phyloP scores from a whole-genome alignment of 352 stramenopile genomes.

The Phytopythium mirpurense region DNA sequence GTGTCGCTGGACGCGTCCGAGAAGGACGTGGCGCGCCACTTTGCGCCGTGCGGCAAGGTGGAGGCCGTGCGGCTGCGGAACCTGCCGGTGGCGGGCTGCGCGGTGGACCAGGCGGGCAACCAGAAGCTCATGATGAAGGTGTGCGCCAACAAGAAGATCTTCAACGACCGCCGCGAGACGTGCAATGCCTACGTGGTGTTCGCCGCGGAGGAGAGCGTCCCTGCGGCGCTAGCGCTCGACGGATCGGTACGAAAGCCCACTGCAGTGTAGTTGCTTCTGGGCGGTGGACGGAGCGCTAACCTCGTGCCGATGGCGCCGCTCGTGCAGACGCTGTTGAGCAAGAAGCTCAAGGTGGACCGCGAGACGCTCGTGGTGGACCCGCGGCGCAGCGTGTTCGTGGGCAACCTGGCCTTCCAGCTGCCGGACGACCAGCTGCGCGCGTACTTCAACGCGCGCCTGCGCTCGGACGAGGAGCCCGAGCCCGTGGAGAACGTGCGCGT shows the following conservation, averaged over 20 bases:
- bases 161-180: conserved; percentile 79
- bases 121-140: conserved; percentile 92
- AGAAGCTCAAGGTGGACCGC: conserved; percentile 63
- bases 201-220: conserved; percentile 41
- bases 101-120: conserved; percentile 83
- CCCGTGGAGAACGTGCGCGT: conserved; percentile 86
- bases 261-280: neutral
- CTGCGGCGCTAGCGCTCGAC: conserved; percentile 64
- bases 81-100: conserved; percentile 79
- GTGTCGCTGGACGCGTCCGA: conserved; percentile 80
- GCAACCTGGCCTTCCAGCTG: conserved; percentile 85
- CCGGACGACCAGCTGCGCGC: conserved; percentile 69
- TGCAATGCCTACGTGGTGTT: conserved; percentile 93
- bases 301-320: conserved; percentile 5
- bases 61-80: conserved; percentile 84
- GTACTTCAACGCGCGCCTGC: conserved; percentile 72
- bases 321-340: conserved; percentile 45
- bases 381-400: conserved; percentile 85
- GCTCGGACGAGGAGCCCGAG: conserved; percentile 52
- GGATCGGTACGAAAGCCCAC: conserved; percentile 36
- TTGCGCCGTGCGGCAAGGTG: conserved; percentile 80
- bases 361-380: conserved; percentile 67
- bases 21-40: conserved; percentile 80
- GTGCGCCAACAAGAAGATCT: conserved; percentile 86
- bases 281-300: neutral